A percentile compares a stretch with the other conserved stretches of the same genome.
Evolutionary conservation across 2,329 filamentous ascomycete species (phyloP).

Genomic region (Dendryphion nanum): DNA sequence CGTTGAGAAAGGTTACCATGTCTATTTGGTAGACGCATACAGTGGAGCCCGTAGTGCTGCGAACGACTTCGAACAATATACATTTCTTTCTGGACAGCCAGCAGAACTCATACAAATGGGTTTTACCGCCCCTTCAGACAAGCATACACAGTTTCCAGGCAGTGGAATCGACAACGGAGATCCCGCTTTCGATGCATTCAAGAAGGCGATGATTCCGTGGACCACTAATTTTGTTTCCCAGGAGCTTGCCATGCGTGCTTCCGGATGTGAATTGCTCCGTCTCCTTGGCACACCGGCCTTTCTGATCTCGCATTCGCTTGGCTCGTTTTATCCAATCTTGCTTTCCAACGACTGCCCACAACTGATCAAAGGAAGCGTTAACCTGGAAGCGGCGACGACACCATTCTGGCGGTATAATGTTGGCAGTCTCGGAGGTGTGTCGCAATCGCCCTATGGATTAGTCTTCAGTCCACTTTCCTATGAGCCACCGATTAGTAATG

Average conservation of each 20-base stretch:
- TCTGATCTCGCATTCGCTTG: conserved; percentile 52
- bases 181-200: conserved; percentile 49
- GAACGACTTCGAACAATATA: conserved; percentile 16
- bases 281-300: conserved; percentile 38
- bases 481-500: background rate
- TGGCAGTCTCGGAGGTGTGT: conserved; percentile 10
- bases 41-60: conserved; percentile 47
- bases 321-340: conserved; percentile 47
- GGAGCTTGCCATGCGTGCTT: conserved; percentile 23
- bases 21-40: conserved; percentile 50
- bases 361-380: conserved; percentile 50
- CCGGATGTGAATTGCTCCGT: background rate
- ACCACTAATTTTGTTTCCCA: conserved; percentile 44
- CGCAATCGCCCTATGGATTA: conserved; percentile 18
- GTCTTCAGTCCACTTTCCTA: conserved; percentile 8
- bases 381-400: conserved; percentile 44
- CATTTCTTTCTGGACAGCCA: conserved; percentile 7
- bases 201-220: conserved; percentile 32
- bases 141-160: conserved; percentile 47
- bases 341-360: conserved; percentile 49
- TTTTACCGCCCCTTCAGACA: conserved; percentile 38
- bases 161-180: conserved; percentile 41
- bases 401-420: conserved; percentile 6
- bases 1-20: conserved; percentile 44
- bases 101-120: conserved; percentile 16